These are phyloP conservation scores for Penicillium pulvis DNA, from an alignment of 495 filamentous ascomycete species.

Conservation along the genomic window DNA sequence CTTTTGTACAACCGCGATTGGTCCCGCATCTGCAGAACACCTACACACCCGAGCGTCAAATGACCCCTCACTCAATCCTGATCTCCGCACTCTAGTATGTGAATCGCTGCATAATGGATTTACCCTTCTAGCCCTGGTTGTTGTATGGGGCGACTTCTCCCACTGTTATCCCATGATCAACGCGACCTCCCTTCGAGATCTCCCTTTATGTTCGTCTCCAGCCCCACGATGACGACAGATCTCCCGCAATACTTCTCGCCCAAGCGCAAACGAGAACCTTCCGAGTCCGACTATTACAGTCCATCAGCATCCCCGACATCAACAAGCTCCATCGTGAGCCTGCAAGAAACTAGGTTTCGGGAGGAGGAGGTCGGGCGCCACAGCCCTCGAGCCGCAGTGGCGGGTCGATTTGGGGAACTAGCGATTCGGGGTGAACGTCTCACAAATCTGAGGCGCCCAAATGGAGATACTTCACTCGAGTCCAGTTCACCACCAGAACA, in stretches of 20 bases:
- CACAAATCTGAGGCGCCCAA: constrained; percentile 28
- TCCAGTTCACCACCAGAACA: constrained; percentile 8
- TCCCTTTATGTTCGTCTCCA: constrained; percentile 24
- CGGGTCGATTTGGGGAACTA: constrained; percentile 63
- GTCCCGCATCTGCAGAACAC: constrained; percentile 12
- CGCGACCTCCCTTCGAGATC: constrained; percentile 9
- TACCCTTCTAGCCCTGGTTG: constrained; percentile 10
- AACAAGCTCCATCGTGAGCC: constrained; percentile 33
- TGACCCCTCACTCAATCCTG: constrained; percentile 22
- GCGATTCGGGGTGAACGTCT: constrained; percentile 52
- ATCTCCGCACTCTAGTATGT: constrained; percentile 24
- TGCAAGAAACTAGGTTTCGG: constrained; percentile 36
- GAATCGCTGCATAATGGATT: constrained; percentile 14
- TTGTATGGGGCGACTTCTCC: constrained; percentile 9
- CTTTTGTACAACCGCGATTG: constrained; percentile 13
- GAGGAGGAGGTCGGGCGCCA: constrained; percentile 41
- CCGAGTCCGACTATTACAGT: constrained; percentile 37
- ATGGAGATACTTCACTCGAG: constrained; percentile 15
- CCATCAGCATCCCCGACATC: constrained; percentile 43
- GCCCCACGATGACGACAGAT: constrained; percentile 33
- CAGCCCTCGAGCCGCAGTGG: constrained; percentile 67
- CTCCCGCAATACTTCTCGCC: constrained; percentile 36
- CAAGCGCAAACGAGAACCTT: constrained; percentile 45
- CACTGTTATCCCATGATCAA: constrained; percentile 4
- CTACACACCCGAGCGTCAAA: constrained; percentile 8